Base-by-base conservation (phyloP, 2,329 filamentous ascomycete genomes). In the Acrocalymma vagum region DNA sequence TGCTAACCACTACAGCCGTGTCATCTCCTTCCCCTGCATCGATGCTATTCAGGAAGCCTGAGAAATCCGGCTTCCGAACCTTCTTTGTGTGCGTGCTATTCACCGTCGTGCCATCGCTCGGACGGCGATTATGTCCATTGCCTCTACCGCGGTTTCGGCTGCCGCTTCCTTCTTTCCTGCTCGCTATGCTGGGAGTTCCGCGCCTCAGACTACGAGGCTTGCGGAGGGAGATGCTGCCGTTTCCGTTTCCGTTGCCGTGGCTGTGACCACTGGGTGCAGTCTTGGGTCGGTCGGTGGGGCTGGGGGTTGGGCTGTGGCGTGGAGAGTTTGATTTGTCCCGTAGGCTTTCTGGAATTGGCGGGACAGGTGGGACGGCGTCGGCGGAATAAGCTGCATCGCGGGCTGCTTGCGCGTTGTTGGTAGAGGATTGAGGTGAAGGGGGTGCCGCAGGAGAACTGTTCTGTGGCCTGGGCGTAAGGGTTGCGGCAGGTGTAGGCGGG, bases 31-130 rank as follows among this genome's bases (percentile, higher is more conserved):
- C 25, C 14, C 48, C 10, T 20, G 61, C 51, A 21, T 61, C 64
- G 48, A 71, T 63, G 32, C 63, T 68, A 24, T 67, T 60, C 48
- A 71, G 53, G 18, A 71, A 61, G 1, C 54, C 58, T 1, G 44
- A 50, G 6, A 71, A 63, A 42, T 70, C 63, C 6, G 62, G 58
- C 29, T 60, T 60, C 29, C 36, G 43, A 7, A 16, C 15, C 17
- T 38, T 45, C 23, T 25, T 38, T 9, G n/a, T n/a, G n/a, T n/a
- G n/a, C 4, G 21, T n/a, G 15, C 24, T 33, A 18, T 30, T 33
- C 11, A 31, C 22, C 28, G 8, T 32, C 29, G 18, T 23, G 13
- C 37, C 41, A 27, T 27, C 40, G 5, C 29, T n/a, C n/a, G n/a
- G n/a, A n/a, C n/a, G n/a, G n/a, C n/a, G n/a, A n/a, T n/a, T 36